phyloP scores from a whole-genome alignment of 2,329 filamentous ascomycete genomes.

The Sordariomycetes sp. region DNA sequence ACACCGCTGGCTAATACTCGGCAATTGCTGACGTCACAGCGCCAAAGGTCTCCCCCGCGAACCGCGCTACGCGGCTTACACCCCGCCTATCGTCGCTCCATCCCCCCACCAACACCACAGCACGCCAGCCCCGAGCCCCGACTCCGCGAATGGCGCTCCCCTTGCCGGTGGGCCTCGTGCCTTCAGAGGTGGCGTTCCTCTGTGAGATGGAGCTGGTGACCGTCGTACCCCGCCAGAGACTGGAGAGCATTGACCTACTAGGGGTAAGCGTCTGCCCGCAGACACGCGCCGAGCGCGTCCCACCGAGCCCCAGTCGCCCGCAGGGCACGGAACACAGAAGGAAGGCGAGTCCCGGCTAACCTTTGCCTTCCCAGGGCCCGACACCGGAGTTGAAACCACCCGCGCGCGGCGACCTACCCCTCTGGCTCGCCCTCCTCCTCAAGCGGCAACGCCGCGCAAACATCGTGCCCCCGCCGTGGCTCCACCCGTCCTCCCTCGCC shows the following conservation, averaged over 20 bases:
- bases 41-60: not conserved
- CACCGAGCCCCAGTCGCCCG: not conserved
- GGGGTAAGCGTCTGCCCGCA: constrained; percentile 45
- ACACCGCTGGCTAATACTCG: not conserved
- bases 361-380: constrained; percentile 45
- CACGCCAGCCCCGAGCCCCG: not conserved
- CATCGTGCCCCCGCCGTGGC: constrained; percentile 83
- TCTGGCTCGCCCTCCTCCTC: constrained; percentile 90
- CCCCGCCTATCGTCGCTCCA: not conserved
- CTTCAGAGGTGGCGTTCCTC: constrained; percentile 81
- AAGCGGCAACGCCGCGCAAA: constrained; percentile 91
- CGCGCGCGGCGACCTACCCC: constrained; percentile 62
- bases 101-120: not conserved
- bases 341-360: not conserved
- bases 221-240: constrained; percentile 77
- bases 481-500: constrained; percentile 61
- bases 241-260: constrained; percentile 75
- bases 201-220: constrained; percentile 98
- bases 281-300: not conserved
- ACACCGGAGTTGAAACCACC: constrained; percentile 70
- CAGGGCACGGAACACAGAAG: not conserved
- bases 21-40: not conserved
- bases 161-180: constrained; percentile 48
- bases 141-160: constrained; percentile 30
- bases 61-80: not conserved